Evolutionary conservation across 2,329 filamentous ascomycete species (phyloP).

Genomic region (Pseudocercospora eumusae): DNA sequence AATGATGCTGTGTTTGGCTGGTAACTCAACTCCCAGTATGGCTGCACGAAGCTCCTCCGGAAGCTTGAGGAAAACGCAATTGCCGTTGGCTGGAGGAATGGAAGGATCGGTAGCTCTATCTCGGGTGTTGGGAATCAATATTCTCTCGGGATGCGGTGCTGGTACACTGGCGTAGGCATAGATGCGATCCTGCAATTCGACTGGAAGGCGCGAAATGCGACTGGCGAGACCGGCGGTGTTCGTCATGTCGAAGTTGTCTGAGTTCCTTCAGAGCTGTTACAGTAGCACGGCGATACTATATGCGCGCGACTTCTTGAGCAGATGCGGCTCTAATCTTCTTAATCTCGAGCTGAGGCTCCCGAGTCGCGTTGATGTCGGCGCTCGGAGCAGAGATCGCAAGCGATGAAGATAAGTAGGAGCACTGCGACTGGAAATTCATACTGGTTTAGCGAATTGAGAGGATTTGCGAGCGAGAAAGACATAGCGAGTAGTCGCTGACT

Average conservation of each 20-base stretch:
- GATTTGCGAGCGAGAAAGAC: too few species aligned
- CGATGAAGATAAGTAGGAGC: too few species aligned
- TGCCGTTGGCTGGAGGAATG: constrained; percentile 17
- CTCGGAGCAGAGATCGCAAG: too few species aligned
- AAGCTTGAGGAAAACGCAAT: constrained; percentile 7
- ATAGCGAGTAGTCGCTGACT: too few species aligned
- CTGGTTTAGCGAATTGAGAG: too few species aligned
- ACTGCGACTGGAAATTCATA: too few species aligned
- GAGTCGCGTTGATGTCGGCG: too few species aligned
- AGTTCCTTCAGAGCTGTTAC: too few species aligned
- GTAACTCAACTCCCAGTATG: constrained; percentile 27
- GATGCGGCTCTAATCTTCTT: too few species aligned
- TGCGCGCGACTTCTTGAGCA: too few species aligned
- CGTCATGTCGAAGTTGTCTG: neutral
- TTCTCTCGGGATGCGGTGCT: neutral
- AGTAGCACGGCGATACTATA: too few species aligned
- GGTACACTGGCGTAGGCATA: neutral
- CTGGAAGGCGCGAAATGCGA: neutral
- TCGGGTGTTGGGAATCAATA: neutral
- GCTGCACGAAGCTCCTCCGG: constrained; percentile 29
- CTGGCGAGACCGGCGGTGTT: neutral
- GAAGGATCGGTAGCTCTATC: constrained; percentile 7
- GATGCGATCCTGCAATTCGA: neutral
- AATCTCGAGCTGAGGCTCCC: too few species aligned
- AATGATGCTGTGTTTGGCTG: constrained; percentile 20